These are phyloP conservation scores for Trichophyton simii DNA, from an alignment of 2,329 filamentous ascomycete genomes.

Conservation along the genomic window DNA sequence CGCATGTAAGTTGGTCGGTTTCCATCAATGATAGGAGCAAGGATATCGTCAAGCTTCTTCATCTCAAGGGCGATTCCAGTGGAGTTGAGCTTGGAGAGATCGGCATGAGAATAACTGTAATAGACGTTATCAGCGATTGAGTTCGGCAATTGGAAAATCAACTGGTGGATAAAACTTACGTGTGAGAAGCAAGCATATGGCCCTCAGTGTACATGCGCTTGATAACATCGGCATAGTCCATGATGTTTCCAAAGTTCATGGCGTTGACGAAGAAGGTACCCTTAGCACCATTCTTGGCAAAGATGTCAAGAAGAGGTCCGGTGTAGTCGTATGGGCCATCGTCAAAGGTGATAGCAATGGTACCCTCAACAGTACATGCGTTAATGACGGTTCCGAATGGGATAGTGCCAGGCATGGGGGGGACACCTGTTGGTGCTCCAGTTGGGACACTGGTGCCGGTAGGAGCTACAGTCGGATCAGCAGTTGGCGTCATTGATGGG, in stretches of 20 bases:
- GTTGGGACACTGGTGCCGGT: background rate
- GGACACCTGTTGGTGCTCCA: background rate
- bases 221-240: conserved; percentile 19
- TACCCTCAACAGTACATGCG: conserved; percentile 30
- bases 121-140: background rate
- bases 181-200: conserved; percentile 38
- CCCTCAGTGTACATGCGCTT: conserved; percentile 26
- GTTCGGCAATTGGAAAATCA: background rate
- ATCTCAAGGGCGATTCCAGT: conserved; percentile 28
- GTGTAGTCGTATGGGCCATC: conserved; percentile 70
- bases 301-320: conserved; percentile 52
- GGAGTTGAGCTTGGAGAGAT: conserved; percentile 25
- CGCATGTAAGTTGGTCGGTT: conserved; percentile 38
- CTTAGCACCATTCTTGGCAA: conserved; percentile 51
- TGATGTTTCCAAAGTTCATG: conserved; percentile 1
- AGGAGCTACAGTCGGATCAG: background rate
- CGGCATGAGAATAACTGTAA: conserved; percentile 29
- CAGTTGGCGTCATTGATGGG: background rate
- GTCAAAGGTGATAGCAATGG: conserved; percentile 78
- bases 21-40: conserved; percentile 29
- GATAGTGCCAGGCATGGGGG: background rate
- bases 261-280: conserved; percentile 88
- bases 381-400: conserved; percentile 12
- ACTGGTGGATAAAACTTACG: conserved; percentile 18
- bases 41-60: conserved; percentile 28